phyloP scores from a whole-genome alignment of 148 eudicot genomes.

The Arbutus unedo region DNA sequence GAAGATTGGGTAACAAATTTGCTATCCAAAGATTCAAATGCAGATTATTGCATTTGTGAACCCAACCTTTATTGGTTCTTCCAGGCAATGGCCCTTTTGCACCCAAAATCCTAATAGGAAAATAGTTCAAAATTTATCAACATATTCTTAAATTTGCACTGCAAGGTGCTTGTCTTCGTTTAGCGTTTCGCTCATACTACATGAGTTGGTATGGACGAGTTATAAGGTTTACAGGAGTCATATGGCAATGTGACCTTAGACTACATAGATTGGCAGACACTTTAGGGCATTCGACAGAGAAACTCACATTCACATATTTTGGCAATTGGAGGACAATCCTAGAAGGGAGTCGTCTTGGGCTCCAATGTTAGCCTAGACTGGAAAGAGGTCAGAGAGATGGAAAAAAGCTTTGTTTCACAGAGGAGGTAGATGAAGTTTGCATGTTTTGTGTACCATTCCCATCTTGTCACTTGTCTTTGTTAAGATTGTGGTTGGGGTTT shows the following conservation, averaged over 20 bases:
- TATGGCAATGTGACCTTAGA: background rate
- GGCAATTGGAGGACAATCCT: background rate
- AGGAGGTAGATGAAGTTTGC: background rate
- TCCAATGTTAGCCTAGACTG: background rate
- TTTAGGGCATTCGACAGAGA: background rate
- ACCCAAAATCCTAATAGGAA: slow-evolving; percentile 2
- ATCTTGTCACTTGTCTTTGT: background rate
- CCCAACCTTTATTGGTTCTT: background rate
- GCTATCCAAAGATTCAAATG: background rate
- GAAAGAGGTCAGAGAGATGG: background rate
- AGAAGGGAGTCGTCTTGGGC: background rate
- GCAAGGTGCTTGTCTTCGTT: background rate
- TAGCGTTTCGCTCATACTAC: background rate
- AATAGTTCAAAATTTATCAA: background rate
- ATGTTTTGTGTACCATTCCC: background rate
- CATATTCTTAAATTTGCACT: background rate
- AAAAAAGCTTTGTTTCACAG: background rate
- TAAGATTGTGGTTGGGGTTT: background rate
- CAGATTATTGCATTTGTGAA: background rate
- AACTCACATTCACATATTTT: background rate
- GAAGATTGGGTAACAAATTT: background rate
- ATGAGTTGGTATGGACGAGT: background rate
- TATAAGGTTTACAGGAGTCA: background rate
- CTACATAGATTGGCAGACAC: background rate
- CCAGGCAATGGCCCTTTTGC: background rate